Evolutionary conservation across 1,284 basidiomycete species (phyloP).

Genomic region (Spongiforma sp.): DNA sequence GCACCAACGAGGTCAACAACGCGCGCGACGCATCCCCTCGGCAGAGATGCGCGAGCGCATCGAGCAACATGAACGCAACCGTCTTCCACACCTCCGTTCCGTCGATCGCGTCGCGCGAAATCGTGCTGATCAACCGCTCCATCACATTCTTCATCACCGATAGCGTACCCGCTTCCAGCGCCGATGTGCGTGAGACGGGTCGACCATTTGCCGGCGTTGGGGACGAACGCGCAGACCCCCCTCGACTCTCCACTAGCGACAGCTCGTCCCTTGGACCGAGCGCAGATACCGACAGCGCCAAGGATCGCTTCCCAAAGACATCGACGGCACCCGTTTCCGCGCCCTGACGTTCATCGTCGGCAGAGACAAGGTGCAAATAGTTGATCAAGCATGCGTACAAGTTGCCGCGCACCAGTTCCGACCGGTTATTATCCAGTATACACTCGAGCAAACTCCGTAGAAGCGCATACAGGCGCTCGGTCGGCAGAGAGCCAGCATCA

Average conservation of each 20-base stretch:
- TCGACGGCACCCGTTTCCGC: neutral
- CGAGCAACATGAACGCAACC: conserved; percentile 87
- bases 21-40: conserved; percentile 65
- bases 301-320: neutral
- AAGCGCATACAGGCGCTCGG: conserved; percentile 79
- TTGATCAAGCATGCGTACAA: conserved; percentile 93
- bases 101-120: conserved; percentile 85
- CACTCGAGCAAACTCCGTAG: conserved; percentile 82
- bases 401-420: conserved; percentile 95
- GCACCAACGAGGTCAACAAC: conserved; percentile 42
- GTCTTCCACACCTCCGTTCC: conserved; percentile 98
- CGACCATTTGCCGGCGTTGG: neutral
- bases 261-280: conserved; percentile 22
- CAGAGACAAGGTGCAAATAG: conserved; percentile 78
- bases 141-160: conserved; percentile 65
- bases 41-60: conserved; percentile 79
- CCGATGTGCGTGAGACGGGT: conserved; percentile 28
- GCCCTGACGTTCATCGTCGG: conserved; percentile 33
- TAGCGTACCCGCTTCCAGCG: conserved; percentile 67
- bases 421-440: conserved; percentile 76
- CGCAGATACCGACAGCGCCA: neutral
- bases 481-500: conserved; percentile 71
- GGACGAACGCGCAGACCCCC: conserved; percentile 27
- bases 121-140: conserved; percentile 79
- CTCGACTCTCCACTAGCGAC: conserved; percentile 42